Conservation (phyloP, 345 rosid species). For the Reutealis trisperma region DNA sequence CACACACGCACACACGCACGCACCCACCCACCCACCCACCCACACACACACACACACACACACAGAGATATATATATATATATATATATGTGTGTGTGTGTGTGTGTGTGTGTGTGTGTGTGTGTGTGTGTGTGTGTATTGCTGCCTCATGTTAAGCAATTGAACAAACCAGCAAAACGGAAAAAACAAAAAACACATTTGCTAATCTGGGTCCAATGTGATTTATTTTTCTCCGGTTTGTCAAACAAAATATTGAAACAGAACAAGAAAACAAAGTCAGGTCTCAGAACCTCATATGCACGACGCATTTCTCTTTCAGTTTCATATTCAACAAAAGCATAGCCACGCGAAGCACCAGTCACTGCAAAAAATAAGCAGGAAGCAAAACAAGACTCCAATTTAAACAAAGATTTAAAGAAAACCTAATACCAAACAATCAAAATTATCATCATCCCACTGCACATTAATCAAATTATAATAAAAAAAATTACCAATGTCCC, state of each 20-base stretch:
- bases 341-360: conserved; percentile 88
- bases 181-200: too few relatives aligned
- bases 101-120: too few relatives aligned
- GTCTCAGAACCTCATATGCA: conserved; percentile 65
- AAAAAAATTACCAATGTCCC: conserved; percentile 67
- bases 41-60: too few relatives aligned
- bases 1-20: background rate
- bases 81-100: too few relatives aligned
- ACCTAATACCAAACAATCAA: background rate
- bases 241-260: background rate
- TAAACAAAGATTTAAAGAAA: background rate
- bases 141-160: background rate
- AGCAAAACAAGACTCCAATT: background rate
- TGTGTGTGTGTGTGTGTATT: too few relatives aligned
- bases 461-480: background rate
- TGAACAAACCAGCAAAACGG: background rate
- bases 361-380: conserved; percentile 41
- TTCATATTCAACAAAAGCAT: conserved; percentile 85
- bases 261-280: background rate
- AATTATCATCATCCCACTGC: background rate
- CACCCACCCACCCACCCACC: too few relatives aligned
- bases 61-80: too few relatives aligned
- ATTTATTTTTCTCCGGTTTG: background rate
- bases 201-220: too few relatives aligned
- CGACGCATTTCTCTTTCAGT: conserved; percentile 82